These are phyloP conservation scores for Cryptococcus hybrid DNA, from an alignment of 1,284 basidiomycete species.

Conservation along the genomic window DNA sequence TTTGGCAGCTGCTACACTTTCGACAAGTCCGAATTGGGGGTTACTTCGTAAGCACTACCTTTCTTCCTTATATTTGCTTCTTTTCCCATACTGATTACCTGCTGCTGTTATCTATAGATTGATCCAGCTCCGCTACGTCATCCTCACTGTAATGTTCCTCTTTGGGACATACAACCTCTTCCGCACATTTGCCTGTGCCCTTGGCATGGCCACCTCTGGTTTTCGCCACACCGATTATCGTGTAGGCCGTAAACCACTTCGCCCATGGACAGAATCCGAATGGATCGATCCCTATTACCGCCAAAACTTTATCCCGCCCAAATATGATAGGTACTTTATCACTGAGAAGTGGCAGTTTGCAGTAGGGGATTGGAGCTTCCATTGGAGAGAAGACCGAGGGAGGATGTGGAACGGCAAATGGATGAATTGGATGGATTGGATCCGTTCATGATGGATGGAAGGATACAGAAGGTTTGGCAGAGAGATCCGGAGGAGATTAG, in stretches of 20 bases:
- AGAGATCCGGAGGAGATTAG: constrained; percentile 2
- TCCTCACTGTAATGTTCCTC: constrained; percentile 24
- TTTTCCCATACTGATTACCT: background rate
- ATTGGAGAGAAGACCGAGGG: constrained; percentile 6
- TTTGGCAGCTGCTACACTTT: constrained; percentile 18
- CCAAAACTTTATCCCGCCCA: constrained; percentile 9
- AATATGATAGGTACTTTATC: constrained; percentile 9
- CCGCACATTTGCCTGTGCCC: constrained; percentile 10
- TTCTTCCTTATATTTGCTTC: background rate
- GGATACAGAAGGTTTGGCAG: constrained; percentile 17
- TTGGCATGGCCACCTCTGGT: constrained; percentile 6
- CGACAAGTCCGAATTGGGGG: constrained; percentile 30
- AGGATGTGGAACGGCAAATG: constrained; percentile 9
- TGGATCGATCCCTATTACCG: constrained; percentile 12
- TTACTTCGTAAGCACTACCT: constrained; percentile 8
- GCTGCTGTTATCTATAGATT: background rate
- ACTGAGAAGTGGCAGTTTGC: constrained; percentile 16
- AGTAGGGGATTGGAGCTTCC: constrained; percentile 21
- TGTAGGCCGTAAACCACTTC: constrained; percentile 19
- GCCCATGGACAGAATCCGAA: constrained; percentile 15
- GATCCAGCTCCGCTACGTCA: constrained; percentile 22
- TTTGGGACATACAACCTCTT: constrained; percentile 31
- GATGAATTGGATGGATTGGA: background rate
- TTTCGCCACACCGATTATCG: constrained; percentile 15
- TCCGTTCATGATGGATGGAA: constrained; percentile 5